A percentile compares a stretch with the other conserved stretches of the same genome.
Conservation (phyloP, 257 asterid genomes). For the Forsythia suspensa region DNA sequence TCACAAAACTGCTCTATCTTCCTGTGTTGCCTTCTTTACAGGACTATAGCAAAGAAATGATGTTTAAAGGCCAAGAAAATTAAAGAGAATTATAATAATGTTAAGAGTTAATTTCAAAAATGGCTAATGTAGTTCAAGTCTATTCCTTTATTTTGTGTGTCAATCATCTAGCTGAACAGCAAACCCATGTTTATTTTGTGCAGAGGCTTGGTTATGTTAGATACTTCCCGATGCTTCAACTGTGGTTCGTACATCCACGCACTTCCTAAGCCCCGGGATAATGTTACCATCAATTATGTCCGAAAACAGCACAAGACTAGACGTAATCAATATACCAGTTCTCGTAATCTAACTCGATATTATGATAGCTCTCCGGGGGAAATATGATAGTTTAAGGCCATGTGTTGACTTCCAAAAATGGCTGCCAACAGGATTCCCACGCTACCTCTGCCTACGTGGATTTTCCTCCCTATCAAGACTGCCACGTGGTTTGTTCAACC, state of each 20-base stretch:
- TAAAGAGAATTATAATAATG: background rate
- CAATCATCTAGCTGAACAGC: background rate
- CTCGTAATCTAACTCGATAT: constrained; percentile 78
- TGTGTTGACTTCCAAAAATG: too few species aligned
- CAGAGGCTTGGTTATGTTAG: constrained; percentile 57
- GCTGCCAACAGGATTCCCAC: too few species aligned
- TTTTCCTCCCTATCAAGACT: too few species aligned
- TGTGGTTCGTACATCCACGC: constrained; percentile 91
- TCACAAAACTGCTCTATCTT: too few species aligned
- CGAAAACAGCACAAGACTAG: constrained; percentile 72
- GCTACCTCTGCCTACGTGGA: too few species aligned
- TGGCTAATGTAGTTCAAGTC: background rate
- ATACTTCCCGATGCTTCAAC: constrained; percentile 86
- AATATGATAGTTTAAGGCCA: constrained; percentile 81
- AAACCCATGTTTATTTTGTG: constrained; percentile 10
- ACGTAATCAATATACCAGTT: constrained; percentile 56
- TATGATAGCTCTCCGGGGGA: constrained; percentile 85
- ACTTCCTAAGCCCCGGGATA: constrained; percentile 84
- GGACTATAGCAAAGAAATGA: too few species aligned
- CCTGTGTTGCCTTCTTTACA: too few species aligned
- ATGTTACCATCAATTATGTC: constrained; percentile 75
- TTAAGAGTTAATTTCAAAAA: background rate
- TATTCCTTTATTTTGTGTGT: background rate
- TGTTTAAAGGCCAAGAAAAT: background rate
- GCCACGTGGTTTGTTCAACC: too few species aligned